Evolutionary conservation across 768 basidiomycete species (phyloP), one percentile per base, ranked within the genome.

Genomic region (Rhizopogon vinicolor): DNA sequence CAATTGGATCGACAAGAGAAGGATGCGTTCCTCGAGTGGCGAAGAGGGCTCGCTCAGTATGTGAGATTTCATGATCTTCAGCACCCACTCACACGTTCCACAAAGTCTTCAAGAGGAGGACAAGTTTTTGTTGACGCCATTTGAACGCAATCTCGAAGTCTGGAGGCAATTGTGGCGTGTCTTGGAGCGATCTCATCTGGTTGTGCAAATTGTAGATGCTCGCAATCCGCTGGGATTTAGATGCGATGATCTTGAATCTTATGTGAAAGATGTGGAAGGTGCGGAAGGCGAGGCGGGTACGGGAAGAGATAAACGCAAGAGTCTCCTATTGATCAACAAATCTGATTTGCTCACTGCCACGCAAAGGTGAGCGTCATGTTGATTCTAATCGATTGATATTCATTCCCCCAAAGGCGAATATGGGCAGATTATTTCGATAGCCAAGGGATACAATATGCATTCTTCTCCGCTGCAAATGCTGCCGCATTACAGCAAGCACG

Each of bases 111-210:
- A 96, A 66, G 93, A 97, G 63, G 77, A 81, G 58, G 89, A 96
- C 54, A 82, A 84, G 41, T 82, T 98, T 29, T 80, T 98, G n/a
- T 77, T 98, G 1, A 96, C 95, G 0, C 96, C 94, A 5, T 99
- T 97, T 65, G 97, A 99, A 67, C 88, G 94, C 48, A 99, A 98
- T 66, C 73, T 99, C 33, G 95, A 98, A 76, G 97, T 99, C 12
- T 98, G 97, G 96, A 78, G 97, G 42, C 97, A 99, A 65, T 80
- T 99, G 7, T 99, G 97, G 97, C 81, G 97, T 51, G 97, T 98
- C 1, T 73, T 97, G 8, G 97, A 99, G 73, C 83, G 94, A 19
- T 97, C 96, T 1, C 91, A 97, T 62, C 82, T 99, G 22, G 74
- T 98, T 33, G 90, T 98, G 2, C 93, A 98, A 71, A 96, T 99